Percentiles rank a stretch among this genome's conserved stretches.
Conservation (phyloP, 164 flowering plant genomes). For the Platanus orientalis region DNA sequence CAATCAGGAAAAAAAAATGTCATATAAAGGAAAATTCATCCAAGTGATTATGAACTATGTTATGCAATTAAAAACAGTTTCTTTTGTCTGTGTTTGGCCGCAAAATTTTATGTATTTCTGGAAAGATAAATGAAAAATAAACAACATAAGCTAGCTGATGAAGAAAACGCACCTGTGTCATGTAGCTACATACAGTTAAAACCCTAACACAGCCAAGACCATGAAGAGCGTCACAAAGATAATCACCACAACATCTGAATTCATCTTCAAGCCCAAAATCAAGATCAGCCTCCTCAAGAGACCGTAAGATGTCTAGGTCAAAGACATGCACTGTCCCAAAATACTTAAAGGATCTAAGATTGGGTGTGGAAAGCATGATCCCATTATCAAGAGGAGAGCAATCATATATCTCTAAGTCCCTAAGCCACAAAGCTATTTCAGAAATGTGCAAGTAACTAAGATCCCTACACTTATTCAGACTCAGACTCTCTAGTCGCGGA, state of each 20-base stretch:
- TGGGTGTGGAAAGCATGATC: slow-evolving; percentile 11
- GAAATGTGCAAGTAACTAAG: slow-evolving; percentile 4
- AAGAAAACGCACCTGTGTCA: too few relatives aligned
- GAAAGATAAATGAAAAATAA: too few relatives aligned
- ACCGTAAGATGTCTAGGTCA: not conserved
- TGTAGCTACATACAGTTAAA: too few relatives aligned
- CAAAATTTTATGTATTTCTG: too few relatives aligned
- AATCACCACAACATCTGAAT: slow-evolving; percentile 9
- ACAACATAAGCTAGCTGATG: too few relatives aligned
- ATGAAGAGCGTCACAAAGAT: slow-evolving; percentile 5
- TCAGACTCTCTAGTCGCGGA: not conserved
- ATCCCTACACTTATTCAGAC: slow-evolving; percentile 13
- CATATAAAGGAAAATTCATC: too few relatives aligned
- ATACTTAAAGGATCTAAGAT: slow-evolving; percentile 20
- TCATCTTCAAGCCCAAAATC: slow-evolving; percentile 20
- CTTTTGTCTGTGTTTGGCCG: too few relatives aligned
- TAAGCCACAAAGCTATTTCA: not conserved
- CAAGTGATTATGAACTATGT: too few relatives aligned
- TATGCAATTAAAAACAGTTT: too few relatives aligned
- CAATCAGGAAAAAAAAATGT: too few relatives aligned
- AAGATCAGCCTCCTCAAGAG: slow-evolving; percentile 19
- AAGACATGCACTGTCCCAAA: slow-evolving; percentile 8
- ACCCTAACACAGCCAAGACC: too few relatives aligned
- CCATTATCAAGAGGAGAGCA: slow-evolving; percentile 7
- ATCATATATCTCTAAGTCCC: slow-evolving; percentile 15